Evolutionary conservation across 208 protist species (phyloP).

Genomic region (Strigomonas culicis): DNA sequence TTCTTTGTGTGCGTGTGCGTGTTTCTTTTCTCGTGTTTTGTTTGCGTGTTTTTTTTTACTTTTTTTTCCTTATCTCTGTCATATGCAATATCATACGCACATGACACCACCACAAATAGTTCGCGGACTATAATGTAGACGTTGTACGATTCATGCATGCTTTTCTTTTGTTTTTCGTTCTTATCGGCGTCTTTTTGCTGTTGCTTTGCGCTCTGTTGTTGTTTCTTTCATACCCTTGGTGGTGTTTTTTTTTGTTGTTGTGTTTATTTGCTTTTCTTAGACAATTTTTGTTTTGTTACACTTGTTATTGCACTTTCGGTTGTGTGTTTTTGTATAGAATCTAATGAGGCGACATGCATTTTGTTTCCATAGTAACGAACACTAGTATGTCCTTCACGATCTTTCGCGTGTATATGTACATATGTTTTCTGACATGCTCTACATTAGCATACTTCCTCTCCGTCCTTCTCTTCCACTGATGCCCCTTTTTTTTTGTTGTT

Average conservation of each 20-base stretch:
- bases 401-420: constrained; percentile 24
- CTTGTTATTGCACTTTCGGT: neutral
- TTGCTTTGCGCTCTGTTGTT: constrained; percentile 1
- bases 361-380: too few relatives aligned
- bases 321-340: too few relatives aligned
- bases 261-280: constrained; percentile 13
- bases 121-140: neutral
- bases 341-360: too few relatives aligned
- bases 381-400: too few relatives aligned
- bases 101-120: neutral
- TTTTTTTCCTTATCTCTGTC: constrained; percentile 2
- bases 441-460: constrained; percentile 6
- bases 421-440: constrained; percentile 5
- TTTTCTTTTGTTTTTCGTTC: constrained; percentile 7
- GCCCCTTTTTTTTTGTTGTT: neutral
- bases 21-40: neutral
- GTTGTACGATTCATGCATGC: neutral
- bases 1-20: neutral
- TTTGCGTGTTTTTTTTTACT: neutral
- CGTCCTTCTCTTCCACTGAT: neutral
- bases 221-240: constrained; percentile 12
- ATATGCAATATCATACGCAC: neutral
- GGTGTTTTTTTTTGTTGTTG: neutral
- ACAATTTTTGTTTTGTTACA: constrained; percentile 6
- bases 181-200: constrained; percentile 6